Base-by-base conservation (phyloP, 2,329 filamentous ascomycete genomes). In the Teratosphaeria epicoccoides region DNA sequence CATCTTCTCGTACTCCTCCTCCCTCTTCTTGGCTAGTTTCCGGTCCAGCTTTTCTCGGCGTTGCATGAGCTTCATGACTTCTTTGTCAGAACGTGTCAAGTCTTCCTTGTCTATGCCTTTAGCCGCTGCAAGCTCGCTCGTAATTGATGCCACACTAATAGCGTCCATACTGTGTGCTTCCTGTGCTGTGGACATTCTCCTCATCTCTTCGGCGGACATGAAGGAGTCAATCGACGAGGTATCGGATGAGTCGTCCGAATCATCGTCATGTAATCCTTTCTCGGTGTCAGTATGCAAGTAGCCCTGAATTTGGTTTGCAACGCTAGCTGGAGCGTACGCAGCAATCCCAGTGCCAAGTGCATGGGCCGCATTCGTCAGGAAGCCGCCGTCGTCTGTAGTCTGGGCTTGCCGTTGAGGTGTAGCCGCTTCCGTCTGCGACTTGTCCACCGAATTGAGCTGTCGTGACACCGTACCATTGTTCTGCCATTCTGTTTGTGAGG, bases 21-120 rank as follows among this genome's bases (percentile, higher is more conserved):
- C 72, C 20, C 76, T 74, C 49, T 77, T 73, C 58, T 77, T 76
- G n/a, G 71, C 72, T 6, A 83, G 70, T 60, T 83, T 84, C 20
- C 81, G 78, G 40, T 85, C 78, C 0, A 87, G 71, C 59, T 83
- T 82, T 46, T 71, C 73, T 7, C 78, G 78, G 52, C 79, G 78
- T 14, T 80, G 75, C 46, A 81, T 73, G 7, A 87, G 75, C 61
- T 83, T 85, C 53, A 73, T 71, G 3, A 88, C 74, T 58, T 87
- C 82, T 60, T 82, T 84, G 24, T 85, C 82, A 54, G 80, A 66
- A 6, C 58, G 53, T 20, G 51, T 55, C 53, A 60, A 47, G 20
- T 54, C 54, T 33, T 53, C 60, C 29, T 51, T 50, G 20, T 55
- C 54, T 2, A 28, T 49, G n/a, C 23, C 23, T 4, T 44, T 6